Base-by-base conservation (phyloP, 176 grass and related monocot species). In the Secale cereale region DNA sequence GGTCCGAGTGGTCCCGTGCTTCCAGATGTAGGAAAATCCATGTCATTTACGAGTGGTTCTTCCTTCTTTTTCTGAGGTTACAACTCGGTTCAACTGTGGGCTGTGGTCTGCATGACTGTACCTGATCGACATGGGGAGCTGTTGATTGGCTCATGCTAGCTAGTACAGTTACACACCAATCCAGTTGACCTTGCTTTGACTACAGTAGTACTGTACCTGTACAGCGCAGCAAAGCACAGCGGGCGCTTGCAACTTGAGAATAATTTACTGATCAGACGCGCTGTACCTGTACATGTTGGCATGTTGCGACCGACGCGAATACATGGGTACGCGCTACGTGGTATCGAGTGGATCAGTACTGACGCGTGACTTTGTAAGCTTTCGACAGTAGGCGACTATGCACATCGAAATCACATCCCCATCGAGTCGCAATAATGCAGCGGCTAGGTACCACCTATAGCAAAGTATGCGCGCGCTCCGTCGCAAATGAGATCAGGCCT, bases 371-470 rank as follows among this genome's bases (percentile, higher is more conserved):
- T 64, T 72, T 20, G 57, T 54, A 37, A 75, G 25, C 70, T 65
- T 23, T 62, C 54, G 41, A 23, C 19, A 79, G 86, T 29, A 11
- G 16, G 29, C 74, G 41, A 59, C 79, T 69, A 33, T 60, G 35
- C 70, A 13, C 71, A 60, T 82, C 72, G 45, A 27, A 65, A 87
- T 68, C 78, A 8, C 25, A 9, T 10, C 71, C 52, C 26, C 23
- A 75, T 76, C 46, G 23, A 61, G 40, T 79, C 59, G 72, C 70
- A 76, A 82, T 39, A 67, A 65, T 59, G 74, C 15, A 7, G 76
- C 19, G 17, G 29, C 14, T 40, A 40, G 35, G 27, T 32, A 64
- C 45, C 16, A 25, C 59, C 9, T 50, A 50, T 28, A 59, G 61
- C 60, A 50, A 46, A 70, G 37, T 52, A 64, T 74, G 69, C 14